Percentiles rank a stretch among this genome's conserved stretches.
Evolutionary conservation across 371 early-diverging fungal genomes (phyloP).

Genomic region (Mucor saturninus): DNA sequence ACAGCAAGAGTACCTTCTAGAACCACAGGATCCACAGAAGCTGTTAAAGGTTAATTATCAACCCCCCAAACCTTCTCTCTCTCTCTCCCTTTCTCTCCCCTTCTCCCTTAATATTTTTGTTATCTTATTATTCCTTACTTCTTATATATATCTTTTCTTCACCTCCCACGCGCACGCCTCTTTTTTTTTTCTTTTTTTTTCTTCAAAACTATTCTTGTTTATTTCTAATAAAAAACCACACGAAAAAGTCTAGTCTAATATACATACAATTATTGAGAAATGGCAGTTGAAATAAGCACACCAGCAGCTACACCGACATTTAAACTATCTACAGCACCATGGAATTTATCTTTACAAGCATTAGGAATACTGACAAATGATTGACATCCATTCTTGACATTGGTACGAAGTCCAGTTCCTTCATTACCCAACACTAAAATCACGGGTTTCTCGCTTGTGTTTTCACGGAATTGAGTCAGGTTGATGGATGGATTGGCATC

Average conservation of each 20-base stretch:
- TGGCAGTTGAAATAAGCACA: constrained; percentile 41
- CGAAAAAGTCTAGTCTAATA: too few relatives aligned
- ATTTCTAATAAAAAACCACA: not conserved
- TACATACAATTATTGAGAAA: not conserved
- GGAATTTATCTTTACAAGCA: constrained; percentile 2
- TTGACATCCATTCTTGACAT: constrained; percentile 48
- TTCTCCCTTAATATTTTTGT: constrained; percentile 6
- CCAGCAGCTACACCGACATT: constrained; percentile 72
- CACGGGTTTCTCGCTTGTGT: constrained; percentile 24
- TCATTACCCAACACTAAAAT: constrained; percentile 73
- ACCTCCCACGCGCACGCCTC: too few relatives aligned
- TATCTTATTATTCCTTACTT: constrained; percentile 2
- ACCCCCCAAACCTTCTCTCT: too few relatives aligned
- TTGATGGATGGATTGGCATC: constrained; percentile 17
- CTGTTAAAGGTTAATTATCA: constrained; percentile 1
- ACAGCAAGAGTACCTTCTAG: constrained; percentile 42
- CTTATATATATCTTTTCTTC: constrained; percentile 1
- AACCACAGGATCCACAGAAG: constrained; percentile 31
- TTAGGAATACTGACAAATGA: constrained; percentile 49
- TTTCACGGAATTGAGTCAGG: constrained; percentile 6
- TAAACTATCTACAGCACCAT: constrained; percentile 58
- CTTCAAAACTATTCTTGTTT: not conserved
- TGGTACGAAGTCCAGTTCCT: constrained; percentile 59
- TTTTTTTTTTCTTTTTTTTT: not conserved
- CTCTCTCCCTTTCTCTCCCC: not conserved